Base-by-base conservation (phyloP, 805 yeast species). In the Tetrapisispora arboricola region DNA sequence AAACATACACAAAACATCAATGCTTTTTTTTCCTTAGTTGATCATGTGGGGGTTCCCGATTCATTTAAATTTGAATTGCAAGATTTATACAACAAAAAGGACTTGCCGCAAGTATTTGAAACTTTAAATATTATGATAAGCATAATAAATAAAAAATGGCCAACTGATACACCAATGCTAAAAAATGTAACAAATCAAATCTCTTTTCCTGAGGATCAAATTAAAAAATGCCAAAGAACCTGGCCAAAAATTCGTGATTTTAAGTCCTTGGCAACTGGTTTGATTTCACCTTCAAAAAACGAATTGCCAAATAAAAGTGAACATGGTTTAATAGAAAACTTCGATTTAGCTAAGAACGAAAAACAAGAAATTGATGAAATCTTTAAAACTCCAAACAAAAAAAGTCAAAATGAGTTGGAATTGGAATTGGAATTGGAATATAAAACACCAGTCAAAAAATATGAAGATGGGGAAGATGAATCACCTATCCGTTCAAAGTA, bases 1-100 rank as follows among this genome's bases (percentile, higher is more conserved):
- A 78, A 83, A 46, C 95, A 86, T 59, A 85, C 95, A 0, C 96
- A 92, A 56, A 92, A 92, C 57, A 90, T 92, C 55, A 85, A 86
- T 51, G 69, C 78, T 18, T 88, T 90, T 58, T 80, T 90, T 57
- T 67, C 72, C 17, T 73, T 90, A 42, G 66, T 86, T 24, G 80
- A 75, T 42, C 73, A 67, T 44, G 70, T 86, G 45, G 78, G 75
- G 21, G 77, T 92, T 49, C 98, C 97, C 0, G 88, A 84, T 42
- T 70, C 87, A 41, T 92, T 88, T 59, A 73, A 83, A 37, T 92
- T 92, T 57, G 98, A 90, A 58, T 72, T 88, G 44, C 87, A 95
- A 3, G 98, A 92, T 61, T 68, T 92, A 28, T 92, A 87, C 62
- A 96, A 92, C 55, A 80, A 81, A 55, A 88, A 86, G 54, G 84